These are phyloP conservation scores for Solanum virginianum DNA, from an alignment of 257 asterid genomes.

Conservation along the genomic window DNA sequence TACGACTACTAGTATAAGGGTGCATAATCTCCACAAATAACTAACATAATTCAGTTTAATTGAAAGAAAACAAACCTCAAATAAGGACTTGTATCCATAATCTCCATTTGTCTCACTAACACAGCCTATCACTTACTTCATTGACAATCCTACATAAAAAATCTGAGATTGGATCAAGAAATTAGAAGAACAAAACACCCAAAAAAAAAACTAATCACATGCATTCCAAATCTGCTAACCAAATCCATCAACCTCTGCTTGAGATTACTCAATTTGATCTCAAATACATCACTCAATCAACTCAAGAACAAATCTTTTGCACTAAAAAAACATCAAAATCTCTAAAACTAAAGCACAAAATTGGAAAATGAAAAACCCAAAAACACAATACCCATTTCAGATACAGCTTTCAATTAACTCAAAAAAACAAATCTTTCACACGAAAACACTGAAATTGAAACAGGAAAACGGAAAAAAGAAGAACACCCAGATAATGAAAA, in stretches of 20 bases:
- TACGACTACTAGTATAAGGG: neutral
- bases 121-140: constrained; percentile 17
- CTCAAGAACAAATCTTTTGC: neutral
- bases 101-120: constrained; percentile 21
- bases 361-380: neutral
- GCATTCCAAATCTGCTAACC: neutral
- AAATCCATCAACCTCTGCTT: neutral
- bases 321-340: neutral
- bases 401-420: neutral
- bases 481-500: neutral
- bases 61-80: constrained; percentile 34
- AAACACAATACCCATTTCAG: neutral
- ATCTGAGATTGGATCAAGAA: neutral
- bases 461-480: neutral
- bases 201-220: neutral
- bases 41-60: neutral
- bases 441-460: neutral
- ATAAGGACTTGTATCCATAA: constrained; percentile 40
- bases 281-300: neutral
- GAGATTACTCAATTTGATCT: neutral
- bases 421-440: neutral
- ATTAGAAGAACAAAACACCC: neutral
- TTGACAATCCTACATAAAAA: neutral
- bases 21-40: neutral
- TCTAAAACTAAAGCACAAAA: neutral